These are phyloP conservation scores for Cladosporium sp. DNA, from an alignment of 2,329 filamentous ascomycete genomes.

Conservation along the genomic window DNA sequence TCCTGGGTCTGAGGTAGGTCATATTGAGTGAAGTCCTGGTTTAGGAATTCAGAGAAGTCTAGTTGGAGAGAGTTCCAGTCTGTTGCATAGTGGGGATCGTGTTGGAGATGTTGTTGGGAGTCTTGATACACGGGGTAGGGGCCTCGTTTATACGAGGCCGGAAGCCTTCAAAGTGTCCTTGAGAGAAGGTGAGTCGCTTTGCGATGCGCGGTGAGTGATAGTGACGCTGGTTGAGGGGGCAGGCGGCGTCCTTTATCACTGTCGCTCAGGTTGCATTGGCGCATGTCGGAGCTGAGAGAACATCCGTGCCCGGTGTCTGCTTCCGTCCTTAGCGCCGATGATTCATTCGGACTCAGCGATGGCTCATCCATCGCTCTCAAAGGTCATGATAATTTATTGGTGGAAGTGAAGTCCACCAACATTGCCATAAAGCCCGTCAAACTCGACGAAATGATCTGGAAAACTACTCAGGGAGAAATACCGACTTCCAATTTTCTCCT, in stretches of 20 bases:
- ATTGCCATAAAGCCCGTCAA: not conserved
- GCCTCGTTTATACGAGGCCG: conserved; percentile 23
- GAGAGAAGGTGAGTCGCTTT: conserved; percentile 10
- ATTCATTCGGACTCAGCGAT: not conserved
- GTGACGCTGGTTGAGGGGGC: conserved; percentile 17
- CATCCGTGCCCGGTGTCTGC: conserved; percentile 1
- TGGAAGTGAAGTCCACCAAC: not conserved
- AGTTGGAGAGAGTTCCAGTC: conserved; percentile 21
- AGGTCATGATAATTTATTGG: not conserved
- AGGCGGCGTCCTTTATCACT: conserved; percentile 13
- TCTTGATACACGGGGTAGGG: conserved; percentile 17
- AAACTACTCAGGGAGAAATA: not conserved
- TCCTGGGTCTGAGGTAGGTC: not conserved
- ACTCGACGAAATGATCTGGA: not conserved
- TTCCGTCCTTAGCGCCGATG: not conserved
- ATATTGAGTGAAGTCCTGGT: conserved; percentile 19
- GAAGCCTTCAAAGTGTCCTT: conserved; percentile 11
- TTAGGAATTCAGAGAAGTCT: conserved; percentile 22
- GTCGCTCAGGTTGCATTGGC: conserved; percentile 10
- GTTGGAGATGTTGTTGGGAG: conserved; percentile 7
- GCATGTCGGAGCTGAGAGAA: not conserved
- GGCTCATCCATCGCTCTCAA: not conserved
- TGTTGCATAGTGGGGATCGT: conserved; percentile 12
- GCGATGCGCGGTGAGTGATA: conserved; percentile 18
- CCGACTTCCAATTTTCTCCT: not conserved